These are phyloP conservation scores for Poa pratensis DNA, from an alignment of 176 grass and related monocot genomes.

Conservation along the genomic window DNA sequence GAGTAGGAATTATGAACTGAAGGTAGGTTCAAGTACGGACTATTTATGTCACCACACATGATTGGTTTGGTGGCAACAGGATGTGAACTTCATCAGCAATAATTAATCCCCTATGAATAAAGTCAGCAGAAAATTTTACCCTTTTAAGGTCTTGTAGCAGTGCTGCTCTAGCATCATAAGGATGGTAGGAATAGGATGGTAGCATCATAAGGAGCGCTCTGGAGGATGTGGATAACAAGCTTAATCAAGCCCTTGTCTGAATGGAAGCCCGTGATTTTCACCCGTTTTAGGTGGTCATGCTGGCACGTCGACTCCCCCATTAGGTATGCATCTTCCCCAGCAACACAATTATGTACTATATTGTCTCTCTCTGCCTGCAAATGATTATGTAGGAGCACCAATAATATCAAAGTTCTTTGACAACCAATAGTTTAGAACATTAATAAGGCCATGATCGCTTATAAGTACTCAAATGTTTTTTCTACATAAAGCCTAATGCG, in stretches of 20 bases:
- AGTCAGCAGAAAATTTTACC: too few relatives aligned
- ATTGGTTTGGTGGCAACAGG: too few relatives aligned
- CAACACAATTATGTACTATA: neutral
- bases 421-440: neutral
- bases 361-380: neutral
- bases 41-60: too few relatives aligned
- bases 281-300: neutral
- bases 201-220: neutral
- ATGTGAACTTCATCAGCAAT: too few relatives aligned
- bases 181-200: too few relatives aligned
- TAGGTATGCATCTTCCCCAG: neutral
- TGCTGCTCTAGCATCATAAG: too few relatives aligned
- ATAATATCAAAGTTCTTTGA: neutral
- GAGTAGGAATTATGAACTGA: too few relatives aligned
- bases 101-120: too few relatives aligned
- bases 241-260: neutral
- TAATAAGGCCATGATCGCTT: neutral
- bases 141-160: too few relatives aligned
- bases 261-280: neutral
- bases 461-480: too few relatives aligned
- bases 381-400: neutral
- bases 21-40: too few relatives aligned
- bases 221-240: neutral
- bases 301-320: neutral
- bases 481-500: too few relatives aligned